Evolutionary conservation across 2,329 filamentous ascomycete genomes (phyloP), one percentile per base, ranked within the genome.

Genomic region (Chrysoporthe cubensis): DNA sequence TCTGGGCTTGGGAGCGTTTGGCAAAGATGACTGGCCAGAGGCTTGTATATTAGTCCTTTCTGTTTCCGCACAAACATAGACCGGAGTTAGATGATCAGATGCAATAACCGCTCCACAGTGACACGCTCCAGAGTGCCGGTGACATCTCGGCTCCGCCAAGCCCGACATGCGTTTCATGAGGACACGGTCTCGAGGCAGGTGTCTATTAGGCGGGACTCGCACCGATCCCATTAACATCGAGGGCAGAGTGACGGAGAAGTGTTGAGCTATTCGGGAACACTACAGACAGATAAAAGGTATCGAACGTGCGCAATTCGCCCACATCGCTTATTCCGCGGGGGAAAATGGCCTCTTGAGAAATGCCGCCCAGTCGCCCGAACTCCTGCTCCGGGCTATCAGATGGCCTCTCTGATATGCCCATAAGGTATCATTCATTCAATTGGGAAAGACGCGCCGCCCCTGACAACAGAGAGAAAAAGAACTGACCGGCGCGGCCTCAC

Each of bases 1-100:
- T 70, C 64, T 71, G 62, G 70, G 69, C 66, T 67, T 67, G 66
- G 70, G 62, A 67, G 54, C 56, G 68, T 66, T 71, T 71, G 64
- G 70, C 67, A 71, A 60, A 65, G 67, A 72, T 67, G 69, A 69
- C 66, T 63, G 67, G 67, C 67, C 69, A 57, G 70, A 66, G 71
- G 73, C 72, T 71, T 76, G 75, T 76, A 76, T 73, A 74, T 74
- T 76, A 76, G 73, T 75, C 70, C 68, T 68, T 73, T 73, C 44
- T 75, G 64, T 72, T 66, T 60, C 13, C 56, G 71, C 69, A 67
- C 71, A 72, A 73, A 71, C 68, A 71, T 72, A 73, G 72, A 72
- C 61, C 18, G 84, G 82, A 71, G 86, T 89, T 75, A 88, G 90
- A 72, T 81, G 90, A 87, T 71, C n/a, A 37, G 59, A 14, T 40